Percentiles rank a stretch among this genome's conserved stretches.
Evolutionary conservation across 108 stramenopile genomes (phyloP).

Genomic region (Pseudonitzschia pungens): DNA sequence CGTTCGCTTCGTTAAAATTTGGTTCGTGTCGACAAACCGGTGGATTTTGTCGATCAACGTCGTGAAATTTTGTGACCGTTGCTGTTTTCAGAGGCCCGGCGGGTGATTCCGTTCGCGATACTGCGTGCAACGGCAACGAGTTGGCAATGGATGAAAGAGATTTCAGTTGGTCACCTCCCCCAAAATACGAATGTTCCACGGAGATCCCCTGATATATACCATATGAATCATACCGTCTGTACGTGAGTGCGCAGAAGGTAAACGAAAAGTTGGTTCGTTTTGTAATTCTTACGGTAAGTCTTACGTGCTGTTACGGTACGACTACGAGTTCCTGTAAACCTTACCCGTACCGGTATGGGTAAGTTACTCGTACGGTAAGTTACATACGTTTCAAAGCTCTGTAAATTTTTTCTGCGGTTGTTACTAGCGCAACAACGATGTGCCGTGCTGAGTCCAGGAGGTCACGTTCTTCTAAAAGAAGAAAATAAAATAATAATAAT

Average conservation of each 20-base stretch:
- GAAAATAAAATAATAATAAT: no score
- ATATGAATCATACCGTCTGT: not conserved
- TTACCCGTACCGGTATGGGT: no score
- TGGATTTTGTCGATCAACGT: not conserved
- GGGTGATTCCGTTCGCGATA: not conserved
- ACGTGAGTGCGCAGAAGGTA: not conserved
- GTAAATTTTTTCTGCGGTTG: no score
- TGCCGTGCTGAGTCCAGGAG: no score
- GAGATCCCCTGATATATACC: not conserved
- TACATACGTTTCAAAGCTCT: no score
- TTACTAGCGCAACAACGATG: no score
- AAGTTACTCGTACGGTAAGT: no score
- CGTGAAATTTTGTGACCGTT: slow-evolving; percentile 7
- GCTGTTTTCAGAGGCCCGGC: not conserved
- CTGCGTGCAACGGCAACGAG: slow-evolving; percentile 5
- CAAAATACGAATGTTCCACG: not conserved
- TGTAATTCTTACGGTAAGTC: no score
- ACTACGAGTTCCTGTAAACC: no score
- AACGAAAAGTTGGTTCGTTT: not conserved
- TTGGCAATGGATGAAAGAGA: slow-evolving; percentile 1
- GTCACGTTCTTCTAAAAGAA: no score
- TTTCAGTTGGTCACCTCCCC: not conserved
- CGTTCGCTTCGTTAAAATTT: slow-evolving; percentile 27
- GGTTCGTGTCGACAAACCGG: slow-evolving; percentile 11
- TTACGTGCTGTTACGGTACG: no score